A percentile compares a stretch with the other conserved stretches of the same genome.
These are phyloP conservation scores for Chlorella ohadii DNA, from an alignment of 139 green algal species.

Conservation along the genomic window DNA sequence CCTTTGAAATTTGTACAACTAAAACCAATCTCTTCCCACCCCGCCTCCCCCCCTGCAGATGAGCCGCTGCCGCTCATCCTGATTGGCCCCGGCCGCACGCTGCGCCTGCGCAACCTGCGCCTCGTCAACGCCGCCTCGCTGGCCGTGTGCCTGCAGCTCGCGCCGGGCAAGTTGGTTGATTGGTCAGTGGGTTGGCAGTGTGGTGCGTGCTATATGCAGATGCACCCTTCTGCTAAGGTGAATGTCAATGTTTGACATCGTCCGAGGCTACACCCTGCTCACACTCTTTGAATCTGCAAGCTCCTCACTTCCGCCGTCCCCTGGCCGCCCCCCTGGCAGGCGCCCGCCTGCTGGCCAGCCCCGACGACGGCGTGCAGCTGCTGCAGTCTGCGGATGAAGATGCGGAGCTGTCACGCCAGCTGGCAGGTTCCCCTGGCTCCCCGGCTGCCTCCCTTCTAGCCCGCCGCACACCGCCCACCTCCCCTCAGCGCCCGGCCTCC, in stretches of 20 bases:
- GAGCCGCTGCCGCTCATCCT: constrained; percentile 87
- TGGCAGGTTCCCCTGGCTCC: background rate
- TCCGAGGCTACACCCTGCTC: too few relatives aligned
- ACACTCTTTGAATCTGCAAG: too few relatives aligned
- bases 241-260: too few relatives aligned
- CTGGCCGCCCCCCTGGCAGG: constrained; percentile 4
- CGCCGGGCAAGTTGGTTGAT: constrained; percentile 46
- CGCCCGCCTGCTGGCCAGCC: constrained; percentile 43
- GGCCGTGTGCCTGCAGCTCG: constrained; percentile 71
- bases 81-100: constrained; percentile 72
- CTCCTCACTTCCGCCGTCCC: too few relatives aligned
- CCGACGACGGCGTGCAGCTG: constrained; percentile 42
- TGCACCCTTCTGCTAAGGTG: too few relatives aligned
- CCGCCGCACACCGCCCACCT: background rate
- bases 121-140: constrained; percentile 79
- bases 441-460: background rate
- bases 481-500: background rate
- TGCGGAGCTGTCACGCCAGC: constrained; percentile 15
- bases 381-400: constrained; percentile 26
- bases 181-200: too few relatives aligned
- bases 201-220: too few relatives aligned
- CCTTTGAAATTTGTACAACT: too few relatives aligned
- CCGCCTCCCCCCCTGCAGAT: constrained; percentile 3
- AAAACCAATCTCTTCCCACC: background rate
- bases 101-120: constrained; percentile 84